Evolutionary conservation across 257 asterid species (phyloP).

Genomic region (Przewalskia tangutica): DNA sequence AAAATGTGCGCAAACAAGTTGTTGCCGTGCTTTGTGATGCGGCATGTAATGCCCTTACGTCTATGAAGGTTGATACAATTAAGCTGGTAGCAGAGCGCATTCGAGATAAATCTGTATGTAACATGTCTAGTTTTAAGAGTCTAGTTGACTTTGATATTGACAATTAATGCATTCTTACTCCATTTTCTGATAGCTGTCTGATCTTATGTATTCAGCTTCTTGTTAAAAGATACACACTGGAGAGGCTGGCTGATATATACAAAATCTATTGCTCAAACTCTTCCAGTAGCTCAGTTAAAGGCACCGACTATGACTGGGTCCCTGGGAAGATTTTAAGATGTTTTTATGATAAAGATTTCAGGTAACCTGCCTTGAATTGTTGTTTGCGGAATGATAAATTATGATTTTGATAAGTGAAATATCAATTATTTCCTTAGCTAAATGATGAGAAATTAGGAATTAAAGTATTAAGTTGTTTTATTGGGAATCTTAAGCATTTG

Average conservation of each 20-base stretch:
- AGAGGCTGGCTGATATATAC: constrained; percentile 83
- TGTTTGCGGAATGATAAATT: constrained; percentile 1
- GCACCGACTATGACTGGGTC: constrained; percentile 73
- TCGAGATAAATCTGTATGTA: constrained; percentile 89
- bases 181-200: constrained; percentile 5
- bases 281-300: constrained; percentile 27
- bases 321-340: constrained; percentile 88
- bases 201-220: constrained; percentile 44
- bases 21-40: constrained; percentile 83
- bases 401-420: constrained; percentile 2
- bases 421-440: background rate
- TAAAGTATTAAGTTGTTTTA: background rate
- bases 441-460: background rate
- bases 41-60: constrained; percentile 49
- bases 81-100: constrained; percentile 90
- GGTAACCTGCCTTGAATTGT: constrained; percentile 34
- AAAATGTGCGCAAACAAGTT: constrained; percentile 87
- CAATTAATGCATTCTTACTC: constrained; percentile 7
- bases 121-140: background rate
- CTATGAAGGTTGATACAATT: constrained; percentile 61
- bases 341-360: constrained; percentile 95
- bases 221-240: constrained; percentile 82
- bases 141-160: background rate
- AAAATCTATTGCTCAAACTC: constrained; percentile 51
- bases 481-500: background rate